phyloP scores from a whole-genome alignment of 805 yeast species.

The Kodamaea restingae region DNA sequence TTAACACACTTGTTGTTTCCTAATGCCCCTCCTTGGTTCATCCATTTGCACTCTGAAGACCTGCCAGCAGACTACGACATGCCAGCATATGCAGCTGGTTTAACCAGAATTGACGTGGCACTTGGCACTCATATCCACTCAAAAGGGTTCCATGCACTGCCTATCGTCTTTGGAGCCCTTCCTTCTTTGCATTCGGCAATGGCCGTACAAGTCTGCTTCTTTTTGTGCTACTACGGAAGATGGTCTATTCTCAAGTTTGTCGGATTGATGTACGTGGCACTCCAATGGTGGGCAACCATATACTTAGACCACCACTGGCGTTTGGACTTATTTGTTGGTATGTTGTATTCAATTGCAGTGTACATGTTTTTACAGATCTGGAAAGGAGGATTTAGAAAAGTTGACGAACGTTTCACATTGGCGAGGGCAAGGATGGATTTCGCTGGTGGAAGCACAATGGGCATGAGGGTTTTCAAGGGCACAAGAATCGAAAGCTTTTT shows the following conservation, averaged over 20 bases:
- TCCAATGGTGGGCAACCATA: constrained; percentile 76
- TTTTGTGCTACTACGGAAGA: constrained; percentile 37
- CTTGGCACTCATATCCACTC: constrained; percentile 58
- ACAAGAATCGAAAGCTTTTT: constrained; percentile 48
- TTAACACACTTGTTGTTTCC: constrained; percentile 60
- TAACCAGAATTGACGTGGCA: constrained; percentile 60
- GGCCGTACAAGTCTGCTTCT: constrained; percentile 50
- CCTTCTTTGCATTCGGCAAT: constrained; percentile 64
- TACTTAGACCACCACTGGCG: constrained; percentile 73
- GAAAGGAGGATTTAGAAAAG: constrained; percentile 21
- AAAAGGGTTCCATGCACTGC: constrained; percentile 61
- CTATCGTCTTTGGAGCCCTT: constrained; percentile 66
- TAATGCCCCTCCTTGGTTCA: constrained; percentile 74
- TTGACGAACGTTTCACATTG: constrained; percentile 34
- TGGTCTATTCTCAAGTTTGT: constrained; percentile 32
- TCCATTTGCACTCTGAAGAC: constrained; percentile 56
- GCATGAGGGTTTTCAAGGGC: constrained; percentile 60
- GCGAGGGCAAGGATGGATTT: constrained; percentile 39
- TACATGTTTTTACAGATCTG: constrained; percentile 39
- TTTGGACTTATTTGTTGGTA: constrained; percentile 55
- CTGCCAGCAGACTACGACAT: constrained; percentile 55
- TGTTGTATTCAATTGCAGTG: constrained; percentile 45
- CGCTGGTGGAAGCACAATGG: constrained; percentile 47
- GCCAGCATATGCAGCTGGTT: constrained; percentile 70
- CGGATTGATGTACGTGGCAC: constrained; percentile 41